Conservation (phyloP, 2,329 filamentous ascomycete genomes). For the Colletotrichum coccodes region DNA sequence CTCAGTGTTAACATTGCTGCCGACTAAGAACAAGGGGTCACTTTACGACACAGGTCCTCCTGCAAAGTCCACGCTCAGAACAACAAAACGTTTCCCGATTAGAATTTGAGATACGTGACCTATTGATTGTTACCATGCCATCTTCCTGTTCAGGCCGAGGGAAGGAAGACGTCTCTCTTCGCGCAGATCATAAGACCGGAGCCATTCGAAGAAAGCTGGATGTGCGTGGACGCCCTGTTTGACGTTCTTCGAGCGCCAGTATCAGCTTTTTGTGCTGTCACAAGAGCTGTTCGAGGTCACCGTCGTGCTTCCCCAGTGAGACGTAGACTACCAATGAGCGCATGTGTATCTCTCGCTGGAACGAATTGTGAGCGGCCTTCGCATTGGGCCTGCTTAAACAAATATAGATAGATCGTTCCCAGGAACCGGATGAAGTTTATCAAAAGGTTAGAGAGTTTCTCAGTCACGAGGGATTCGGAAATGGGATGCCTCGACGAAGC, state of each 20-base stretch:
- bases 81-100: neutral
- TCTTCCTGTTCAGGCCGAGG: neutral
- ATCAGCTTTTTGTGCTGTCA: neutral
- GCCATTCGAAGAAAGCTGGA: neutral
- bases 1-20: neutral
- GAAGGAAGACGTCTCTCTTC: neutral
- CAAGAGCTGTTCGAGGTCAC: neutral
- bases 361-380: too few species aligned
- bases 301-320: neutral
- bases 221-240: neutral
- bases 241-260: neutral
- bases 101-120: neutral
- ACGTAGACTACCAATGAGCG: neutral
- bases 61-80: neutral
- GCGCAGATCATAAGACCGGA: neutral
- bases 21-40: neutral
- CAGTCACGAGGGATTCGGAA: neutral
- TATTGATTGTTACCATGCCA: neutral
- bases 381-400: too few species aligned
- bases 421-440: neutral
- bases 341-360: too few species aligned
- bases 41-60: neutral
- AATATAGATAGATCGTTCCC: neutral
- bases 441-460: neutral
- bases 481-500: neutral